Base-by-base conservation (phyloP, 75 land plant species). In the Gnetum montanum region DNA sequence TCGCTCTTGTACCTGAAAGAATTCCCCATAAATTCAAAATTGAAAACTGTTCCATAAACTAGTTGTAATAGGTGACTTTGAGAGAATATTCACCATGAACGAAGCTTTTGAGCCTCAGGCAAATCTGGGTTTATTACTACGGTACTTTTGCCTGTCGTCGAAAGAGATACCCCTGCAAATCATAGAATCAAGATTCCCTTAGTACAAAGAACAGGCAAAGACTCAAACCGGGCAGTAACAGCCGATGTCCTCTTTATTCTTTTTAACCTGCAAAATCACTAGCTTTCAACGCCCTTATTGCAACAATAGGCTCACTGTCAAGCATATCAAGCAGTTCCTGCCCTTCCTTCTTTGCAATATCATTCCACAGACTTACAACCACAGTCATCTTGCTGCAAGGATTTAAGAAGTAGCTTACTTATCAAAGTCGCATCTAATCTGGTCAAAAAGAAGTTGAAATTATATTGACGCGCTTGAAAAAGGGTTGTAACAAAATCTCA, bases 261-360 rank as follows among this genome's bases (percentile, higher is more conserved):
- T n/a, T n/a, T n/a, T 19, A 49, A 94, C 98, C 98, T 78, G 85
- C 82, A 40, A 72, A 94, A 44, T 94, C 98, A 61, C 83, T 82
- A 34, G 81, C 96, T 70, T 70, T 84, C 12, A 89, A 68, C 8
- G 67, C 63, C 54, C 73, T 88, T 2, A 90, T 73, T 22, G 88
- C 78, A 36, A 94, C 77, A 26, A 83, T 45, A 5, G 98, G 98
- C 22, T 70, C 58, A 22, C 60, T 49, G 59, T 85, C 86, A 33
- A 72, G 80, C 38, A 63, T 73, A 7, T 89, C 81, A 27, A 86
- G 62, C 63, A 94, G 70, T 31, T 80, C 70, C 34, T 83, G 87
- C 0, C 96, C 98, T 37, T 82, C 70, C 28, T 60, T 70, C 45
- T 73, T 72, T 15, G 96, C 96, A 34, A 78, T 78, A 55, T 77